Base-by-base conservation (phyloP, 371 early-diverging fungal genomes). In the Saksenaea oblongispora region DNA sequence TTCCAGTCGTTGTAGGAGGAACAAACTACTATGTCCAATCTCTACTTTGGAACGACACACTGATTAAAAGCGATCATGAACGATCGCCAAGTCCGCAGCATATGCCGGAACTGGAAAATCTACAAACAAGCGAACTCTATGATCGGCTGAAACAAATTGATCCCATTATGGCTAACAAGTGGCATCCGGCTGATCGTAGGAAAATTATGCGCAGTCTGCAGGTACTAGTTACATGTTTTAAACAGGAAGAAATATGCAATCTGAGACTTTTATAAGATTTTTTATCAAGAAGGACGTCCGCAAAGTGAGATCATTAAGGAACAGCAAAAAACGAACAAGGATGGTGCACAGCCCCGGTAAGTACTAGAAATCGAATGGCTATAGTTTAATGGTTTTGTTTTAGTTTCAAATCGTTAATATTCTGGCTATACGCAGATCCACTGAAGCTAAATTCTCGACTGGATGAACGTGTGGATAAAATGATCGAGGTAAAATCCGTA, bases 21-120 rank as follows among this genome's bases (percentile, higher is more conserved):
- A 98, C 98, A 0, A 89, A 96, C 68, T 98, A 98, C 70, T 98
- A 98, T 71, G 84, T 98, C 24, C 96, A 98, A 66, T 88, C 92
- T 0, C 66, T 94, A 1, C 75, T 98, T 22, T 98, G 92, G 89
- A 76, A 86, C 27, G 86, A 90, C 51, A 83, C 87, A 0, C 72
- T 91, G n/a, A 72, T 89, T n/a, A 72, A 56, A 17, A 31, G 44
- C 31, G 44, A 55, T 27, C 8, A 5, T 3, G 44, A 26, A 17
- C 51, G 57, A 67, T n/a, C 39, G 58, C 51, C 44, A 35, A 60
- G 61, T 35, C 61, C 67, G 13, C 59, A 74, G 1, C 57, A 39
- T 13, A 63, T 69, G 35, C 63, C 71, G 10, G 76, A 78, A 41
- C 56, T 75, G 10, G 78, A 87, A 41, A 57, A 54, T 44, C 63